These are phyloP conservation scores for Oryza australiensis DNA, from an alignment of 176 grass and related monocot species.

Conservation along the genomic window DNA sequence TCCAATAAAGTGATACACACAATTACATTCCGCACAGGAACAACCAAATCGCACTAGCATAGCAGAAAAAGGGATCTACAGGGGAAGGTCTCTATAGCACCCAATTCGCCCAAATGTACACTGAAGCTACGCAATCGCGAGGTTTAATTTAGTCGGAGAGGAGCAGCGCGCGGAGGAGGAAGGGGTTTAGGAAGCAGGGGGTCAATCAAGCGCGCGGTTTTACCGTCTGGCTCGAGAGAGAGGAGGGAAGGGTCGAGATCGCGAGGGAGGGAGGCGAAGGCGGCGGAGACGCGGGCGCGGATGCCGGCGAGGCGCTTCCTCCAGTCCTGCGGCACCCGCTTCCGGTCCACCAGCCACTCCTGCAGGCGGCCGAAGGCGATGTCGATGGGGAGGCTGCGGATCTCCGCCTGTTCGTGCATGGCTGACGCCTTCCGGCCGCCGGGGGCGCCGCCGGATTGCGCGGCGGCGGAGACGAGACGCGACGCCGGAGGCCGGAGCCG, in stretches of 20 bases:
- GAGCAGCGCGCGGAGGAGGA: not conserved
- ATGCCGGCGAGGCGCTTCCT: constrained; percentile 67
- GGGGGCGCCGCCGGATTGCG: not conserved
- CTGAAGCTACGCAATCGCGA: not conserved
- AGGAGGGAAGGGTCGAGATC: constrained; percentile 77
- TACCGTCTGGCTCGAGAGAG: constrained; percentile 74
- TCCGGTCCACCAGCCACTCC: constrained; percentile 99
- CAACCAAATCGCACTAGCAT: not conserved
- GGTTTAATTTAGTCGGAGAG: not conserved
- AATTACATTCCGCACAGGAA: constrained; percentile 2
- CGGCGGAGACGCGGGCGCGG: constrained; percentile 60
- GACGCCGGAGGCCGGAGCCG: constrained; percentile 23
- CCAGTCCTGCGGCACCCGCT: constrained; percentile 90
- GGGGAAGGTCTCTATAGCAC: not conserved
- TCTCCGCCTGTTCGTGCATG: constrained; percentile 75
- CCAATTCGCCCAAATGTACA: not conserved
- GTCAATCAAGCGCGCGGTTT: not conserved
- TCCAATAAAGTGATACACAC: not conserved
- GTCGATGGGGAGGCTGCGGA: constrained; percentile 83
- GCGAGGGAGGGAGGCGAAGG: constrained; percentile 57
- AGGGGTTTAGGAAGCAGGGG: not conserved
- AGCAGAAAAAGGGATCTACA: not conserved
- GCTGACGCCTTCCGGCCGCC: not conserved
- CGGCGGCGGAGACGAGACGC: not conserved
- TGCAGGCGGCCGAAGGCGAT: constrained; percentile 82